Evolutionary conservation across 2,329 filamentous ascomycete genomes (phyloP), one percentile per base, ranked within the genome.

Genomic region (Ustulina deusta): DNA sequence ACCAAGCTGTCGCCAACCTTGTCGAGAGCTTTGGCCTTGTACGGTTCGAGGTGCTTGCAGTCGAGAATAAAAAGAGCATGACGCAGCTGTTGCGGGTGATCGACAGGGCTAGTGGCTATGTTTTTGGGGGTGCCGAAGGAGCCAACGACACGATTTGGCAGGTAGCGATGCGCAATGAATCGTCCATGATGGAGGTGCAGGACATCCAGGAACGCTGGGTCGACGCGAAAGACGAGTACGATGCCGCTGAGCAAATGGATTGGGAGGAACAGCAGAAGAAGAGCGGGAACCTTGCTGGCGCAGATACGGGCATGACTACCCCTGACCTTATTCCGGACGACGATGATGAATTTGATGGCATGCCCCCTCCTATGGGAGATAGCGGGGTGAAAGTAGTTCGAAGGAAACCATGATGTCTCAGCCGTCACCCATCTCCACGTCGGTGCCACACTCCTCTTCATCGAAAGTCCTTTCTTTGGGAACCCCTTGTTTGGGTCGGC

Each of bases 61-160:
- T 99, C 0, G 96, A 99, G 81, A 96, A 99, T 78, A 97, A 97
- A 79, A 93, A 91, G 81, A 97, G 93, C 77, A 97, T 99, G 94
- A 97, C 97, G 89, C 90, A 92, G 73, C 84, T 99, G 3, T 83
- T 99, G 59, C 89, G 92, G 52, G 91, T 95, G 0, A 94, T 99
- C 76, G 96, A 99, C 79, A 88, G 96, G 48, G 95, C 96, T 0
- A 91, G 93, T 10, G 96, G 96, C 0, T 98, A 98, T 81, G 92
- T 94, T 0, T 97, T 99, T 82, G 94, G 94, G 0, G 87, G 91
- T 5, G 92, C 93, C 0, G 93, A 97, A 78, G 95, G 94, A 1
- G 93, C 94, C 52, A 97, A 98, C 74, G 95, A 99, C 78, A 94
- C 91, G 6, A 89, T 99, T n/a, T 99, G 96, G 96, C 93, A 97